phyloP scores from a whole-genome alignment of 2,329 filamentous ascomycete species.

The Samsoniella hepiali region DNA sequence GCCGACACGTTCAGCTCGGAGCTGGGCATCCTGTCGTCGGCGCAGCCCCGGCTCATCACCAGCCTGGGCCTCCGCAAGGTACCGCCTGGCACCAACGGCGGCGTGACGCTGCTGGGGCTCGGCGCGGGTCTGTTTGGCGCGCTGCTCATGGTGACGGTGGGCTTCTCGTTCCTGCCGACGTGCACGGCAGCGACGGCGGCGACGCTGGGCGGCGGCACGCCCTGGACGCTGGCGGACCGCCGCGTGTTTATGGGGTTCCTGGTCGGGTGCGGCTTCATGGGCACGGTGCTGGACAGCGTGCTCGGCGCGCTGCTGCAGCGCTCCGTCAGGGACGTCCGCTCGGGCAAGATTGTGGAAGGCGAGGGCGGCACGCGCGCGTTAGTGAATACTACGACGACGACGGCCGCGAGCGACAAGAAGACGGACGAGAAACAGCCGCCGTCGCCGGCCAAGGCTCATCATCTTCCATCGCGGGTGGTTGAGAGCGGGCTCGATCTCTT shows the following conservation, averaged over 20 bases:
- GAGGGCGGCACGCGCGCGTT: constrained; percentile 64
- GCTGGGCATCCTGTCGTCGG: constrained; percentile 80
- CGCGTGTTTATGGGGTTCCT: constrained; percentile 53
- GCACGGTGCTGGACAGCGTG: constrained; percentile 82
- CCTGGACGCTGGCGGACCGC: constrained; percentile 49
- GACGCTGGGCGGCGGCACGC: constrained; percentile 40
- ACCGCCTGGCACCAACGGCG: constrained; percentile 89
- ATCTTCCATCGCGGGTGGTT: constrained; percentile 58
- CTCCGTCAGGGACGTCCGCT: constrained; percentile 78
- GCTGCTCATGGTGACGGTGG: constrained; percentile 63
- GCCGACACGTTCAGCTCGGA: constrained; percentile 96
- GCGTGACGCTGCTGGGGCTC: constrained; percentile 74
- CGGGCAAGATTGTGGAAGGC: constrained; percentile 86
- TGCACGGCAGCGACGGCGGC: constrained; percentile 48
- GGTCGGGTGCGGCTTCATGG: constrained; percentile 69
- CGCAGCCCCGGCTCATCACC: constrained; percentile 79
- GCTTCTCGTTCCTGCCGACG: constrained; percentile 66
- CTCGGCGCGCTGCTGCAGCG: constrained; percentile 82
- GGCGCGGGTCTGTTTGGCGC: constrained; percentile 71
- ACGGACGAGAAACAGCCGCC: constrained; percentile 46
- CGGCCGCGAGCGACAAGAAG: constrained; percentile 36
- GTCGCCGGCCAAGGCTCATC: constrained; percentile 33
- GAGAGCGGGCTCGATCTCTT: constrained; percentile 70
- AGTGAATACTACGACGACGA: constrained; percentile 37
- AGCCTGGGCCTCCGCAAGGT: constrained; percentile 73